Base-by-base conservation (phyloP, 805 yeast species). In the Ogataea nonfermentans region DNA sequence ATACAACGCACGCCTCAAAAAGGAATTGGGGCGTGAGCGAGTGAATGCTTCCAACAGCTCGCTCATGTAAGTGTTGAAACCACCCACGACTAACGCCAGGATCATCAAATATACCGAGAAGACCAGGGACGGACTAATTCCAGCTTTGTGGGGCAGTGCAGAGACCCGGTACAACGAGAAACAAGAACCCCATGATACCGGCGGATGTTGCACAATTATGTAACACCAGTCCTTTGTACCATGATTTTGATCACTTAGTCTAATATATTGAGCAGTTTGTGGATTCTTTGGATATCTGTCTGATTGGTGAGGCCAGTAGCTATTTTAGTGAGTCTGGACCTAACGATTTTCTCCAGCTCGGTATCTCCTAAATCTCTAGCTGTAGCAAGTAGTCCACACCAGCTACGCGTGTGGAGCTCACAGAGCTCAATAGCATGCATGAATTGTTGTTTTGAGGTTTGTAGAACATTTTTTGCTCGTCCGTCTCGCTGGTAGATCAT, bases 341-440 rank as follows among this genome's bases (percentile, higher is more conserved):
- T 43, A 0, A 79, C 68, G 31, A 76, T 53, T 3, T 11, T 10
- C 29, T 11, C 41, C 38, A 25, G 37, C 23, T 13, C 15, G 8
- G 38, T 9, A 17, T 48, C 43, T 20, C 36, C 30, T 2, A 38
- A 24, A 4, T 24, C 48, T 8, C 37, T 17, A 15, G 53, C 40
- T 10, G 55, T 28, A 10, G 53, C 55, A 24, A 43, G 45, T 13
- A 57, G 47, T 2, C 64, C 64, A 47, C 62, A 48, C 59, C 59
- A 90, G 11, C 87, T 84, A 48, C 87, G 72, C 14, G 75, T 62
- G 57, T 77, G 84, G 23, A 69, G 66, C 31, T 82, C 84, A 52
- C 87, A 80, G 26, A 90, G 67, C 60, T 93, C 98, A 5, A 88
- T 79, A 7, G 89, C 65, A 48, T 95, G 74, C 38, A 82, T 63